Conservation (phyloP, 2,329 filamentous ascomycete genomes). For the Clonostachys chloroleuca region DNA sequence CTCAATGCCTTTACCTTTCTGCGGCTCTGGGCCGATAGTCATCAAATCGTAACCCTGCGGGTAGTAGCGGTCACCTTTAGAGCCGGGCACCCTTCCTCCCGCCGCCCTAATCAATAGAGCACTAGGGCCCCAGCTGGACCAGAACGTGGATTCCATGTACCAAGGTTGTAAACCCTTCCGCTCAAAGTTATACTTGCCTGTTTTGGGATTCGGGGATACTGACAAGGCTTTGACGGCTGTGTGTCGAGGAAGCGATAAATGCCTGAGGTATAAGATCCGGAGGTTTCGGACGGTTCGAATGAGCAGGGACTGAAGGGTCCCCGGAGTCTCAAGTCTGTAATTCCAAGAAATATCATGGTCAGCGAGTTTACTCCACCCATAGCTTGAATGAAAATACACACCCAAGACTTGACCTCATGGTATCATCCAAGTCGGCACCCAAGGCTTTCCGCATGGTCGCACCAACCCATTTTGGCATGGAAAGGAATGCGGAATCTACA, state of each 20-base stretch:
- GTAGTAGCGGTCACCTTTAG: slow-evolving; percentile 35
- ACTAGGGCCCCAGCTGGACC: slow-evolving; percentile 40
- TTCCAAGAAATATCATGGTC: not conserved
- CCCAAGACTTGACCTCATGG: slow-evolving; percentile 8
- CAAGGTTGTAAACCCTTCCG: slow-evolving; percentile 44
- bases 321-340: slow-evolving; percentile 20
- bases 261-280: slow-evolving; percentile 40
- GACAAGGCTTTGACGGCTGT: slow-evolving; percentile 23
- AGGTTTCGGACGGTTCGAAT: slow-evolving; percentile 5
- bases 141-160: slow-evolving; percentile 43
- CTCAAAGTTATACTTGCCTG: slow-evolving; percentile 31
- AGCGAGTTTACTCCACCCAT: too few relatives aligned
- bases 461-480: slow-evolving; percentile 5
- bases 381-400: slow-evolving; percentile 17
- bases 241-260: slow-evolving; percentile 44
- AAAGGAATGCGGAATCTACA: slow-evolving; percentile 26
- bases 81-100: slow-evolving; percentile 41
- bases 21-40: slow-evolving; percentile 12
- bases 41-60: slow-evolving; percentile 40
- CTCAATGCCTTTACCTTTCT: slow-evolving; percentile 9
- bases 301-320: not conserved
- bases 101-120: slow-evolving; percentile 36
- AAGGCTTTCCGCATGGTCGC: slow-evolving; percentile 5
- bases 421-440: slow-evolving; percentile 5
- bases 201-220: slow-evolving; percentile 30